Percentiles rank a stretch among this genome's conserved stretches.
Evolutionary conservation across 345 rosid genomes (phyloP).

Genomic region (Clausena lansium): DNA sequence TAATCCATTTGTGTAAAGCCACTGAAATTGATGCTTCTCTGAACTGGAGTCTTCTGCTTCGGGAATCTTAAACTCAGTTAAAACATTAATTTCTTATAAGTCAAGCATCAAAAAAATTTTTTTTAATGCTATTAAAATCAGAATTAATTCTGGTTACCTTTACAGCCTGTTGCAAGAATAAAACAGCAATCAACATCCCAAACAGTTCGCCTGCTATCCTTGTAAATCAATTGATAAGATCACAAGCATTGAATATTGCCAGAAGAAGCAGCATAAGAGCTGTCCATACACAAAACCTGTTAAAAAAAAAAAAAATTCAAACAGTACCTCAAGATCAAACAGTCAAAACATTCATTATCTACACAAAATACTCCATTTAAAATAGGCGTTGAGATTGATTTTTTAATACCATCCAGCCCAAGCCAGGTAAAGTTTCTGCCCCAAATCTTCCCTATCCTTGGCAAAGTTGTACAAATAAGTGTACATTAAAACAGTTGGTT

Average conservation of each 20-base stretch:
- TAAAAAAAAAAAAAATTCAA: constrained; percentile 3
- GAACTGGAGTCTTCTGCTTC: constrained; percentile 37
- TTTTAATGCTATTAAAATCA: background rate
- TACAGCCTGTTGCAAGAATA: constrained; percentile 80
- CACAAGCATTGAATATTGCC: constrained; percentile 59
- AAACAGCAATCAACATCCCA: constrained; percentile 75
- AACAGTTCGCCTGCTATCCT: constrained; percentile 86
- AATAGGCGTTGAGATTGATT: background rate
- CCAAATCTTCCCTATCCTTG: constrained; percentile 56
- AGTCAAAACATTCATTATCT: background rate
- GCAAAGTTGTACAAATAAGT: constrained; percentile 70
- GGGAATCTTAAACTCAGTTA: constrained; percentile 52
- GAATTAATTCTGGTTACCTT: constrained; percentile 33
- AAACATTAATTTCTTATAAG: background rate
- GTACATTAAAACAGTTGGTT: constrained; percentile 84
- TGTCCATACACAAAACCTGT: constrained; percentile 93
- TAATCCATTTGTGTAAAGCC: constrained; percentile 75
- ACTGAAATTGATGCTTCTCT: constrained; percentile 52
- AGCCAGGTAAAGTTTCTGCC: constrained; percentile 65
- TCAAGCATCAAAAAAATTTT: background rate
- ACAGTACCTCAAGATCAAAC: background rate
- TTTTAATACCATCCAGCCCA: constrained; percentile 74
- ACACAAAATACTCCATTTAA: no score
- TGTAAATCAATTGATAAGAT: constrained; percentile 70
- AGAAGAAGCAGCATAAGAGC: constrained; percentile 65